Base-by-base conservation (phyloP, 2,329 filamentous ascomycete genomes). In the Ceratocystis alfenasii region DNA sequence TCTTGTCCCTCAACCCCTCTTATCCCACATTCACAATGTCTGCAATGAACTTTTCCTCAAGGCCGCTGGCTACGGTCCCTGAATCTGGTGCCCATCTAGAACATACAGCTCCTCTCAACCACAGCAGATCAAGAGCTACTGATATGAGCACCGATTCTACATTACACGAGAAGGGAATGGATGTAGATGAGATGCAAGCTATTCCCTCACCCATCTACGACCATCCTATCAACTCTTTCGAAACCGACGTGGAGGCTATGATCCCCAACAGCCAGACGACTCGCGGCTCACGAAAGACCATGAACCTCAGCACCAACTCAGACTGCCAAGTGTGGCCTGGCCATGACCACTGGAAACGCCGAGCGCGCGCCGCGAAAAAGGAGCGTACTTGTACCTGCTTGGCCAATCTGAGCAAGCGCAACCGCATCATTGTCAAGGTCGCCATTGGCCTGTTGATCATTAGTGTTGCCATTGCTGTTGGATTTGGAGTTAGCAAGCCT, bases 281-380 rank as follows among this genome's bases (percentile, higher is more conserved):
- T 66, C 20, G 68, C 67, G 30, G 72, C 33, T 74, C 72, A 64
- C 72, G 73, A 66, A 75, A 74, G 67, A 74, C 74, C 4, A 70
- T 73, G 66, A 72, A 71, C 20, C 72, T 72, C 30, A 78, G 78
- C 36, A 78, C 78, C 65, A 77, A 77, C 68, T 74, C 72, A 63
- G 81, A 85, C 68, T 80, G 78, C 70, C 76, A 80, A 57, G 81
- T 84, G 20, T 86, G 83, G 83, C 83, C 83, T 4, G 80, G 80
- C 66, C 79, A 83, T 71, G 78, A 80, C 28, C 79, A 84, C 71
- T 85, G 83, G 82, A 82, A 80, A 73, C 76, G 78, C 68, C 83
- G 83, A 76, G 81, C 81, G 68, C 81, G 81, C 74, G 79, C 77
- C 10, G 80, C 80, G 67, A 83, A 83, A 75, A 76, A 76, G 69